Conservation (phyloP, 2,329 filamentous ascomycete species). For the Nemania diffusa region DNA sequence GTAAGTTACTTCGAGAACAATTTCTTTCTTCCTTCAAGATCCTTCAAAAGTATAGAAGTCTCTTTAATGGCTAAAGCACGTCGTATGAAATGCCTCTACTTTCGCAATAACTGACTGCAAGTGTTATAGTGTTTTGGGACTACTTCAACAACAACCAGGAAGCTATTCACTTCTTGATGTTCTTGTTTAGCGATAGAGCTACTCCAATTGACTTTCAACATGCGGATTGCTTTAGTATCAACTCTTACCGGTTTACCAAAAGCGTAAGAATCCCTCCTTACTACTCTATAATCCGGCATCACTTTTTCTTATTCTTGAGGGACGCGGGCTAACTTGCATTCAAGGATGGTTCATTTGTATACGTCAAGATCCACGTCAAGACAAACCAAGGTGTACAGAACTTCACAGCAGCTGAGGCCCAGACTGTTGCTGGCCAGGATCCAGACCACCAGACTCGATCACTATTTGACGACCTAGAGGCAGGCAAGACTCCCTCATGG, state of each 20-base stretch:
- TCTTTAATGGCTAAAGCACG: not conserved
- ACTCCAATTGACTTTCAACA: constrained; percentile 59
- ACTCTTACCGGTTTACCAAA: constrained; percentile 60
- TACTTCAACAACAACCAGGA: constrained; percentile 56
- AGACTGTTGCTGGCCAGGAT: constrained; percentile 54
- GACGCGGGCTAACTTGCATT: constrained; percentile 54
- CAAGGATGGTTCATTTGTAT: constrained; percentile 33
- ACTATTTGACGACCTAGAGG: constrained; percentile 56
- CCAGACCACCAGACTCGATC: constrained; percentile 59
- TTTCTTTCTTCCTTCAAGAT: not conserved
- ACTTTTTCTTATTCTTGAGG: constrained; percentile 55
- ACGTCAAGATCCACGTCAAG: constrained; percentile 56
- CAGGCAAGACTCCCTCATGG: constrained; percentile 61
- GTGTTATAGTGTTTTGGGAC: constrained; percentile 41
- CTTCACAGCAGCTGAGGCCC: constrained; percentile 54
- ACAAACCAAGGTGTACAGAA: constrained; percentile 59
- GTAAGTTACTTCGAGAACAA: not conserved
- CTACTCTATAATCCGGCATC: not conserved
- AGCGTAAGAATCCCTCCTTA: constrained; percentile 33
- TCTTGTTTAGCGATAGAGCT: constrained; percentile 61
- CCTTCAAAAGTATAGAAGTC: not conserved
- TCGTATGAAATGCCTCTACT: not conserved
- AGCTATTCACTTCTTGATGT: constrained; percentile 62
- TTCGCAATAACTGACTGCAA: not conserved
- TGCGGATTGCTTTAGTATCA: constrained; percentile 59